phyloP scores from a whole-genome alignment of 805 yeast species.

The Phaffomyces opuntiae region DNA sequence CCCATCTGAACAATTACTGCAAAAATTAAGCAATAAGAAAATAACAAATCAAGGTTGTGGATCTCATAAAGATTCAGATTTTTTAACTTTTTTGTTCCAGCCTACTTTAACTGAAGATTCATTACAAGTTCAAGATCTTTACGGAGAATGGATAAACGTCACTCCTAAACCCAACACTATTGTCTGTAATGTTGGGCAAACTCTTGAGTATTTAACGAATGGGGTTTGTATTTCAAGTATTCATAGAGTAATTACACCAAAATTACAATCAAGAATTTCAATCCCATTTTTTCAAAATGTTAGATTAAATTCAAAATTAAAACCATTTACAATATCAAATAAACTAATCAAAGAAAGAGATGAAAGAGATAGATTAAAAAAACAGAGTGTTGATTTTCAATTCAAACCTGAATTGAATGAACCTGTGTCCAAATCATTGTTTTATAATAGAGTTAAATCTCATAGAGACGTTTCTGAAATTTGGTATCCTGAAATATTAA shows the following conservation, averaged over 20 bases:
- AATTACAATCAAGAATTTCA: constrained; percentile 26
- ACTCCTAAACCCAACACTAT: constrained; percentile 28
- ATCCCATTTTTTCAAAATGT: constrained; percentile 38
- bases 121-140: constrained; percentile 36
- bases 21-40: neutral
- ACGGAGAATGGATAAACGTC: constrained; percentile 38
- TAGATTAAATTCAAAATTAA: constrained; percentile 29
- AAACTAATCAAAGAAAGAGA: constrained; percentile 26
- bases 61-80: constrained; percentile 35
- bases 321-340: constrained; percentile 26
- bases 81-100: constrained; percentile 34
- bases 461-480: constrained; percentile 37
- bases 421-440: constrained; percentile 36
- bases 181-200: constrained; percentile 37
- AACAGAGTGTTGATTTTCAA: constrained; percentile 33
- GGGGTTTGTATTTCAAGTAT: constrained; percentile 42
- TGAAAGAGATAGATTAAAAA: constrained; percentile 30
- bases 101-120: constrained; percentile 20
- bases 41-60: constrained; percentile 29
- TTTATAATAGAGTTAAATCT: constrained; percentile 33
- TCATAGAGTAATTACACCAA: constrained; percentile 29
- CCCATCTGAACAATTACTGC: constrained; percentile 18
- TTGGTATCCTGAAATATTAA: constrained; percentile 34
- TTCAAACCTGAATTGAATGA: constrained; percentile 29
- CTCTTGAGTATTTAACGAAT: constrained; percentile 35